phyloP scores from a whole-genome alignment of 2,329 filamentous ascomycete genomes.

The Stromatinia cepivora region DNA sequence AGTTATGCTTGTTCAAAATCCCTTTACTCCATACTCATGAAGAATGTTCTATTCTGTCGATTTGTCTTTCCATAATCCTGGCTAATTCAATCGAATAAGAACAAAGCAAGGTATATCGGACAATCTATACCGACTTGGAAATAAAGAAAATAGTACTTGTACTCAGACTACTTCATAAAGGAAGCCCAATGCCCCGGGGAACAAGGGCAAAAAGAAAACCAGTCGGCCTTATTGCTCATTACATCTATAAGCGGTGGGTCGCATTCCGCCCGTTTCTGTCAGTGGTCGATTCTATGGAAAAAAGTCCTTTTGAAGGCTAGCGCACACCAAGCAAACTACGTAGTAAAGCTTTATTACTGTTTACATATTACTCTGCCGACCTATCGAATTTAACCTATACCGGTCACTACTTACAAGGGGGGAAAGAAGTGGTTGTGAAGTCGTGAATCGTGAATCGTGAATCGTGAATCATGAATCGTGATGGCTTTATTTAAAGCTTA shows the following conservation, averaged over 20 bases:
- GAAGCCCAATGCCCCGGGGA: slow-evolving; percentile 4
- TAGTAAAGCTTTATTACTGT: neutral
- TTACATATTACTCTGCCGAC: neutral
- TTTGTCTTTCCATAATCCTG: slow-evolving; percentile 23
- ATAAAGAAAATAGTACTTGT: neutral
- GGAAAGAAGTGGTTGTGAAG: neutral
- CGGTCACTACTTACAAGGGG: neutral
- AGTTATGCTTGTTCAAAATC: neutral
- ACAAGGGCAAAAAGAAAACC: neutral
- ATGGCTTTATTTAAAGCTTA: too few relatives aligned
- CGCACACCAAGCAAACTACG: neutral
- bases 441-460: neutral
- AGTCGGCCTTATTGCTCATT: slow-evolving; percentile 5
- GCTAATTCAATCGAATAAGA: slow-evolving; percentile 15
- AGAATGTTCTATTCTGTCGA: neutral
- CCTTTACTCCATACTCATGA: slow-evolving; percentile 1
- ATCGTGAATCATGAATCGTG: neutral
- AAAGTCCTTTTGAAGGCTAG: neutral
- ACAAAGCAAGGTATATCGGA: slow-evolving; percentile 2
- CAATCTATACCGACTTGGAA: slow-evolving; percentile 1
- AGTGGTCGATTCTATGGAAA: neutral
- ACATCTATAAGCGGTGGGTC: slow-evolving; percentile 3
- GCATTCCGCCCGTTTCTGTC: slow-evolving; percentile 3
- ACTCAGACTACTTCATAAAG: too few relatives aligned
- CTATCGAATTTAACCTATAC: neutral